Evolutionary conservation across 2,329 filamentous ascomycete genomes (phyloP).

Genomic region (Fusarium chaquense): DNA sequence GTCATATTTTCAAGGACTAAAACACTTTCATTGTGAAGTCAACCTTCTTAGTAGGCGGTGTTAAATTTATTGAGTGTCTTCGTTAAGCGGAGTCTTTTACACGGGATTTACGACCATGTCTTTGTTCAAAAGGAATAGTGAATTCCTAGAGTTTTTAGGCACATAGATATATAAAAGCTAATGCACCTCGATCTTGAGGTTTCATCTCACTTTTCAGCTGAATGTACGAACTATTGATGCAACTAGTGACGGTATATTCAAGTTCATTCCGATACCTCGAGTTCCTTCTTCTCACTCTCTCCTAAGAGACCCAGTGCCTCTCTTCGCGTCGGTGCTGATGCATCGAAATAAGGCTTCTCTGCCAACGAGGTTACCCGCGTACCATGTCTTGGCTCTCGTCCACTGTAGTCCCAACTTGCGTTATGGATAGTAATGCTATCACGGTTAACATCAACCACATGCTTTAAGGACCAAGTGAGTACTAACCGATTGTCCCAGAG

Average conservation of each 20-base stretch:
- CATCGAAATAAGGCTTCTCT: constrained; percentile 77
- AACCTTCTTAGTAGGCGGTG: fast-evolving
- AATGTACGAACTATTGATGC: no score
- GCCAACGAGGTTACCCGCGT: constrained; percentile 78
- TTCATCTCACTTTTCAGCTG: fast-evolving
- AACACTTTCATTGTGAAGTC: background rate
- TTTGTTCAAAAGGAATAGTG: fast-evolving
- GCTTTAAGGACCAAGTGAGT: fast-evolving
- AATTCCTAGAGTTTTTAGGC: background rate
- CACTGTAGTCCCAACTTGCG: constrained; percentile 79
- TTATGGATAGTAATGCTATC: constrained; percentile 77
- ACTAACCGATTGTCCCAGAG: constrained; percentile 76
- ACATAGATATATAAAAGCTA: background rate
- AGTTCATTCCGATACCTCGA: constrained; percentile 19
- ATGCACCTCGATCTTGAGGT: background rate
- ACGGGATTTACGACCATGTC: fast-evolving
- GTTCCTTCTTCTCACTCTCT: constrained; percentile 60
- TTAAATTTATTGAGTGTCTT: background rate
- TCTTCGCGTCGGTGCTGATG: constrained; percentile 72
- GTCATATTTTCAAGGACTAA: no score
- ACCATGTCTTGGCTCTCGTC: constrained; percentile 74
- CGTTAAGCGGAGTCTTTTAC: fast-evolving
- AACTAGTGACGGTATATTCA: fast-evolving
- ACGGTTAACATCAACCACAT: background rate
- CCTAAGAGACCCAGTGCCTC: constrained; percentile 74